Percentiles rank a stretch among this genome's conserved stretches.
phyloP scores from a whole-genome alignment of 1,284 basidiomycete species.

The Rhodotorula sp. region DNA sequence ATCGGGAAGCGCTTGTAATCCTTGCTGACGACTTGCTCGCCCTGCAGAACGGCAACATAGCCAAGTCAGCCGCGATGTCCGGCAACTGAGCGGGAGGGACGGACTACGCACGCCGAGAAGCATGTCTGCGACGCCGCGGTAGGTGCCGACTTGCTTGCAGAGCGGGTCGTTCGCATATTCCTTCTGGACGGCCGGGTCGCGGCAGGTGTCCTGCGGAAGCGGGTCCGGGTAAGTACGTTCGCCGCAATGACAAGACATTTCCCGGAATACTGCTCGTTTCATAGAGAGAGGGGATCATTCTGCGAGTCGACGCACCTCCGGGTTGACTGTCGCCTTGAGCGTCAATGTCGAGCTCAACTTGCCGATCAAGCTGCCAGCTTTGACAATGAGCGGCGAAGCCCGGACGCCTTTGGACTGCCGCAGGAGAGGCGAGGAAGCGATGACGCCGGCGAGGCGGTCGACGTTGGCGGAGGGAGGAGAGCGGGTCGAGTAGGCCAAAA shows the following conservation, averaged over 20 bases:
- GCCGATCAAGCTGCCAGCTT: constrained; percentile 37
- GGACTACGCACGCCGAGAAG: constrained; percentile 42
- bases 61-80: not conserved
- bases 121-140: constrained; percentile 47
- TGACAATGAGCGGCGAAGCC: constrained; percentile 27
- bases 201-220: constrained; percentile 33
- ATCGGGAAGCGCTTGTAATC: constrained; percentile 47
- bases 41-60: not conserved
- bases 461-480: constrained; percentile 39
- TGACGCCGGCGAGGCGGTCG: constrained; percentile 46
- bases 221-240: not conserved
- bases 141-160: constrained; percentile 42
- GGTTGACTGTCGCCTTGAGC: constrained; percentile 40
- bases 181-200: constrained; percentile 39
- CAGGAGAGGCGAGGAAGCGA: constrained; percentile 47
- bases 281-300: no score
- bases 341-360: constrained; percentile 25
- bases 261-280: not conserved
- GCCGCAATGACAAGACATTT: no score
- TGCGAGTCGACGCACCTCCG: constrained; percentile 19
- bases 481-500: constrained; percentile 47
- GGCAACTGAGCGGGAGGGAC: no score
- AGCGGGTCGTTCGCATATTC: constrained; percentile 43
- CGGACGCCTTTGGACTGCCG: constrained; percentile 40
- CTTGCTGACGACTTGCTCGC: constrained; percentile 43